phyloP scores from a whole-genome alignment of 2,329 filamentous ascomycete species.

The Colletotrichum spinosum region DNA sequence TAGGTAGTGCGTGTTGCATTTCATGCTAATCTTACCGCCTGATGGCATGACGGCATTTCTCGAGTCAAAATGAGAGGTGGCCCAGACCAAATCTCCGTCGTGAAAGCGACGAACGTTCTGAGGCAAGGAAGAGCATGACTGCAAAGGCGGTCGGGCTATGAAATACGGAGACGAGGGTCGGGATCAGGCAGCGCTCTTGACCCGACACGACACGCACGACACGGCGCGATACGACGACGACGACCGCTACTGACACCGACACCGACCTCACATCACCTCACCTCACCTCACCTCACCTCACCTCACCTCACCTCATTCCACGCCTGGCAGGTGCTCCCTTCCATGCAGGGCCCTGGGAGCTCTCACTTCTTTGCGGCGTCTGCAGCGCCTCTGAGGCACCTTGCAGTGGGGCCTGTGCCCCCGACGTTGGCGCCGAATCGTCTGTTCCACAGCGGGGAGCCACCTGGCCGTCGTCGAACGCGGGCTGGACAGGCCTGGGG shows the following conservation, averaged over 20 bases:
- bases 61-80: constrained; percentile 11
- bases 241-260: too few species aligned
- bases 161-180: constrained; percentile 20
- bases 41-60: constrained; percentile 20
- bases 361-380: constrained; percentile 19
- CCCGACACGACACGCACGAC: too few species aligned
- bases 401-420: constrained; percentile 19
- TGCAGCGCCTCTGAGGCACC: constrained; percentile 28
- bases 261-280: too few species aligned
- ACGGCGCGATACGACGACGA: too few species aligned
- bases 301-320: neutral
- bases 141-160: constrained; percentile 25
- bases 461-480: too few species aligned
- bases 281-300: neutral
- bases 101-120: constrained; percentile 31
- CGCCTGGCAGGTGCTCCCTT: neutral
- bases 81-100: constrained; percentile 31
- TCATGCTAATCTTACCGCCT: constrained; percentile 17
- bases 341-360: constrained; percentile 35
- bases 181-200: constrained; percentile 15
- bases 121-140: constrained; percentile 32
- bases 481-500: constrained; percentile 20
- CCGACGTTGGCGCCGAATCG: constrained; percentile 35
- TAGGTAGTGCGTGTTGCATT: constrained; percentile 7
- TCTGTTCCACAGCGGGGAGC: constrained; percentile 33